Conservation (phyloP, 345 rosid species). For the Brassica napus region Da-Ae NC_063447.1:16255501-16256000, state of each 20-base stretch:
- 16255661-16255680: neutral
- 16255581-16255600: slow-evolving; percentile 55
- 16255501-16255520: slow-evolving; percentile 51
- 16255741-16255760: neutral
- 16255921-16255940: neutral
- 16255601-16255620: slow-evolving; percentile 60
- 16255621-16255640: slow-evolving; percentile 57
- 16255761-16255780: neutral
- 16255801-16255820: slow-evolving; percentile 11
- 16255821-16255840: neutral
- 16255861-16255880: neutral
- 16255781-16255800: slow-evolving; percentile 21
- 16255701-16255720: neutral
- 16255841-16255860: neutral
- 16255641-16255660: slow-evolving; percentile 60
- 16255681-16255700: neutral
- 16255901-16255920: neutral
- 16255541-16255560: slow-evolving; percentile 63
- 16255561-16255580: slow-evolving; percentile 51
- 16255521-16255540: slow-evolving; percentile 50
- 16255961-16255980: slow-evolving; percentile 1
- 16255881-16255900: neutral
- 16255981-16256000: slow-evolving; percentile 24
- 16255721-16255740: neutral
- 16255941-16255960: neutral